Percentiles rank a stretch among this genome's conserved stretches.
phyloP scores from a whole-genome alignment of 1,284 basidiomycete species.

The Boletus mariae region DNA sequence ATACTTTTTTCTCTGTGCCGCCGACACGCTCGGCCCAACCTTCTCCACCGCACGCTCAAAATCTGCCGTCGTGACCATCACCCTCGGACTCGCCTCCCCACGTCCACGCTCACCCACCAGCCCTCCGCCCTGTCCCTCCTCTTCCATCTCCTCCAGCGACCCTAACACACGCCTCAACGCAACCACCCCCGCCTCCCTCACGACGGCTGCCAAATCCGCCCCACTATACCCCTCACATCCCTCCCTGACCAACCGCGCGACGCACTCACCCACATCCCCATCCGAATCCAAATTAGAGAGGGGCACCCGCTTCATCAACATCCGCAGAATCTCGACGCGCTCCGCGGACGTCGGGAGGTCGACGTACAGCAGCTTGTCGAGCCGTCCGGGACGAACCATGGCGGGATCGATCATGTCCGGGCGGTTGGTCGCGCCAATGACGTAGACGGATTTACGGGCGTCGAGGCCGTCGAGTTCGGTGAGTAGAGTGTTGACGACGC shows the following conservation, averaged over 20 bases:
- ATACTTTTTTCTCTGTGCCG: conserved; percentile 79
- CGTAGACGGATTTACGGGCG: conserved; percentile 86
- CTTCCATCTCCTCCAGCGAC: conserved; percentile 47
- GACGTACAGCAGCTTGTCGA: conserved; percentile 96
- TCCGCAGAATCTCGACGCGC: conserved; percentile 82
- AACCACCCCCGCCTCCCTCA: conserved; percentile 86
- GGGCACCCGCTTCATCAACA: conserved; percentile 70
- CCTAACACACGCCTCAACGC: conserved; percentile 76
- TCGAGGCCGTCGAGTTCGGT: conserved; percentile 97
- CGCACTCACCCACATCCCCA: conserved; percentile 13
- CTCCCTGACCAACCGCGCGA: conserved; percentile 54
- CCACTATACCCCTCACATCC: conserved; percentile 85
- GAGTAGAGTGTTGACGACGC: conserved; percentile 96
- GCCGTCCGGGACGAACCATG: conserved; percentile 93
- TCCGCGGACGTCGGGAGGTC: conserved; percentile 81
- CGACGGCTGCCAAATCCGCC: conserved; percentile 83
- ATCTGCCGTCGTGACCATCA: conserved; percentile 61
- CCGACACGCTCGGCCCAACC: conserved; percentile 84
- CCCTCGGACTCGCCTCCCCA: conserved; percentile 20
- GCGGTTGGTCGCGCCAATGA: conserved; percentile 96
- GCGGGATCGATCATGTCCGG: conserved; percentile 99
- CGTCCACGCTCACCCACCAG: neutral
- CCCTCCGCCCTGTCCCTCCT: neutral
- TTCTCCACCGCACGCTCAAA: conserved; percentile 78
- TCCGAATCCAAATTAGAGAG: conserved; percentile 35